phyloP scores from a whole-genome alignment of 176 grass and related monocot species.

The Typha latifolia region DNA sequence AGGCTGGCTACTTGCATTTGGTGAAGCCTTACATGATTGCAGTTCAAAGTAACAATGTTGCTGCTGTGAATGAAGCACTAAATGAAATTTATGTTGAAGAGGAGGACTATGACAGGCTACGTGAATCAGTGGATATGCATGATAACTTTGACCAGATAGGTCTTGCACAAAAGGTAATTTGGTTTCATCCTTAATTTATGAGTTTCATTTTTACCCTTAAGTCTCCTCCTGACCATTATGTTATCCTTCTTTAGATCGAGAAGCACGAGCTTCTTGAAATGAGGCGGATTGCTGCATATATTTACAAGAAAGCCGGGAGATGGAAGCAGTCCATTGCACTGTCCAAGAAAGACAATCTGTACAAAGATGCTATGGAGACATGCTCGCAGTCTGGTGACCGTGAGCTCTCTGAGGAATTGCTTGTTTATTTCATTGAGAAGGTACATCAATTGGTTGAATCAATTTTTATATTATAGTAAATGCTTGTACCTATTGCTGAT shows the following conservation, averaged over 20 bases:
- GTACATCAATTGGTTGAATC: slow-evolving; percentile 13
- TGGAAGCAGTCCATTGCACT: slow-evolving; percentile 95
- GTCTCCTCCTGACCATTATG: too few relatives aligned
- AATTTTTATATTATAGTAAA: too few relatives aligned
- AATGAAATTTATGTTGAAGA: slow-evolving; percentile 97
- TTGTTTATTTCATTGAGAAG: slow-evolving; percentile 96
- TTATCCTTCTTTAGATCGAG: slow-evolving; percentile 54
- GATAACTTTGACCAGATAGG: slow-evolving; percentile 99
- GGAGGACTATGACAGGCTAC: slow-evolving; percentile 85
- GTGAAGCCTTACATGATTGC: slow-evolving; percentile 98
- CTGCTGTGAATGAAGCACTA: slow-evolving; percentile 93
- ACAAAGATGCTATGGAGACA: slow-evolving; percentile 99
- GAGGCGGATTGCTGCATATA: slow-evolving; percentile 96
- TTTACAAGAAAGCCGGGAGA: slow-evolving; percentile 97
- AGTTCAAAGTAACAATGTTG: slow-evolving; percentile 94
- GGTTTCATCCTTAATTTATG: background rate
- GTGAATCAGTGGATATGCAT: slow-evolving; percentile 95
- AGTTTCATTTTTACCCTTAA: too few relatives aligned
- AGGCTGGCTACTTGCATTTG: slow-evolving; percentile 90
- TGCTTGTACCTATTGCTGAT: too few relatives aligned
- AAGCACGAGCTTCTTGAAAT: slow-evolving; percentile 98
- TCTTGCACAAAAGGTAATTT: slow-evolving; percentile 85
- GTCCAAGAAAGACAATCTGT: slow-evolving; percentile 97
- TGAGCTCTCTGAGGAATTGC: slow-evolving; percentile 82
- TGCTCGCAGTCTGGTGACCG: slow-evolving; percentile 91